Conservation (phyloP, 2,329 filamentous ascomycete genomes). For the Phialemonium atrogriseum region DNA sequence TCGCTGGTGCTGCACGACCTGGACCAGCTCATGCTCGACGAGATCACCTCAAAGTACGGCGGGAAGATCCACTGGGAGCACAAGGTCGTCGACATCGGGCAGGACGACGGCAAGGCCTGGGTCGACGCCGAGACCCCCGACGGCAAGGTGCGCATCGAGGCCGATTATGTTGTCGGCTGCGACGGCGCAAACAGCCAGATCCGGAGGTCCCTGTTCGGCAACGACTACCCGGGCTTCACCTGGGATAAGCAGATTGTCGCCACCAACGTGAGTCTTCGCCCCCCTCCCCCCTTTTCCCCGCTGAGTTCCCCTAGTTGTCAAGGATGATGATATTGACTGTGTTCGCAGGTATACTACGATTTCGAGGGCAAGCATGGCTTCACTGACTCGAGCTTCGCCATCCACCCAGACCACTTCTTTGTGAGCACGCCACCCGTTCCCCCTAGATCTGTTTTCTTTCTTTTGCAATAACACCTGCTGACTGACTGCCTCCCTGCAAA, state of each 20-base stretch:
- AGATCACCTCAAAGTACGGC: constrained; percentile 23
- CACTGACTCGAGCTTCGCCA: constrained; percentile 50
- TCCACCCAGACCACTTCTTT: constrained; percentile 51
- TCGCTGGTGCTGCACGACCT: constrained; percentile 34
- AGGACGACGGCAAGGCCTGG: constrained; percentile 36
- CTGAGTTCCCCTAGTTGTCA: no score
- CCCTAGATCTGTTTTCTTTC: no score
- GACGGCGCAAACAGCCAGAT: constrained; percentile 44
- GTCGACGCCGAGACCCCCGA: constrained; percentile 31
- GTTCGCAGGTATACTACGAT: constrained; percentile 49
- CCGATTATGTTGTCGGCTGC: constrained; percentile 47
- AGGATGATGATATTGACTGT: constrained; percentile 4
- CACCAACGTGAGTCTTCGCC: constrained; percentile 40
- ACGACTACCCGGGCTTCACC: constrained; percentile 51
- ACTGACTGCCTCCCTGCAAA: background rate
- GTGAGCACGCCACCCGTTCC: constrained; percentile 17
- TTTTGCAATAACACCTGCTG: background rate
- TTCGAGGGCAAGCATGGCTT: constrained; percentile 47
- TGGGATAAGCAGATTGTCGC: constrained; percentile 53
- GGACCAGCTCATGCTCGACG: constrained; percentile 33
- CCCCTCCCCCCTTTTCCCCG: background rate
- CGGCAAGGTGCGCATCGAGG: constrained; percentile 27
- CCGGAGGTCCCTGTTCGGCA: constrained; percentile 40
- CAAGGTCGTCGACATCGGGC: constrained; percentile 34
- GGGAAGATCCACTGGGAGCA: constrained; percentile 36